Base-by-base conservation (phyloP, 352 stramenopile species). In the Phytophthora meadii region DNA sequence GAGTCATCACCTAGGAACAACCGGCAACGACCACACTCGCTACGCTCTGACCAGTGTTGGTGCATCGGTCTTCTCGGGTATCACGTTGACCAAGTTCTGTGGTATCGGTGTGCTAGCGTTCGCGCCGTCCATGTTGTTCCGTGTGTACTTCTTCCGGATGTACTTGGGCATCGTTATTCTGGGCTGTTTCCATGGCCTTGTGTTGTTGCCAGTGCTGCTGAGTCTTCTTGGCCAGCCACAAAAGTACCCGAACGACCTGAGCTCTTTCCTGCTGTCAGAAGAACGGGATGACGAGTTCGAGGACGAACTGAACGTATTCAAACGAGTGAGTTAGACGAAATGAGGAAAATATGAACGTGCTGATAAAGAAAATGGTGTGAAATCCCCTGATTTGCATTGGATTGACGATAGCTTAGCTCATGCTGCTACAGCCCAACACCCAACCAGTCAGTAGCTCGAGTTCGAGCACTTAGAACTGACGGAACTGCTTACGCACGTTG, bases 401-500 rank as follows among this genome's bases (percentile, higher is more conserved):
- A 36, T 36, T 36, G 30, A 36, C 30, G 8, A 36, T 36, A 36
- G 30, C 30, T 36, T 36, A 36, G 30, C 30, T 36, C 30, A 36
- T 36, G 30, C 30, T 36, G 30, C 30, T 36, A 36, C 30, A 36
- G 30, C 30, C 30, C 30, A 36, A 36, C 9, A 36, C 30, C 30
- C 30, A 36, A 36, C 30, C 30, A 36, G 8, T 11, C 9, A 36
- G 30, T 36, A 10, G 30, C 30, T 36, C 30, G 11, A 56, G 37
- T 36, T 44, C 6, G 17, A 59, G 36, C 68, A 72, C 82, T 97
- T 97, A 98, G 83, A 98, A 99, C 82, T 99, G 93, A 77, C 97
- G 96, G 94, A 99, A 99, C 75, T 98, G 94, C 93, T 99, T 99
- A 87, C 98, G 98, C 77, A 98, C 96, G 82, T 98, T 98, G 68